Percentiles rank a stretch among this genome's conserved stretches.
Evolutionary conservation across 2,329 filamentous ascomycete genomes (phyloP).

Genomic region (Botryotinia calthae): DNA sequence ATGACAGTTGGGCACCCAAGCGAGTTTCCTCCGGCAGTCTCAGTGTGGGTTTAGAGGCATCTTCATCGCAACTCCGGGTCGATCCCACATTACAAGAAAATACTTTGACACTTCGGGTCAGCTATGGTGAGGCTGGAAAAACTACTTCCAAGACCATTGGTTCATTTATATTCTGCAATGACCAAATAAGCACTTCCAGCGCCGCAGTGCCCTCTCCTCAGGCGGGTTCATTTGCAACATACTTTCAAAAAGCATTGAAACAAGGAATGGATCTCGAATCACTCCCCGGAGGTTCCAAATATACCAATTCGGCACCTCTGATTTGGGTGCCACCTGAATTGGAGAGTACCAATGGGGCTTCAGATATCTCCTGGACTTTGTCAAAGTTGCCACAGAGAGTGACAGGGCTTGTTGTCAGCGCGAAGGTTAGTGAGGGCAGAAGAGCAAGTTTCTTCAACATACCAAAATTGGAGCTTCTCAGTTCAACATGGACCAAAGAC

Average conservation of each 20-base stretch:
- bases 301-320: not conserved
- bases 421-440: not conserved
- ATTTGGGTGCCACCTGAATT: not conserved
- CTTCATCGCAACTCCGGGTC: not conserved
- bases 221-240: not conserved
- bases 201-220: not conserved
- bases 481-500: not conserved
- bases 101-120: not conserved
- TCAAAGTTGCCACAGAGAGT: not conserved
- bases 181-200: not conserved
- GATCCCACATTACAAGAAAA: not conserved
- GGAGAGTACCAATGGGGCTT: not conserved
- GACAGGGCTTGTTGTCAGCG: not conserved
- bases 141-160: not conserved
- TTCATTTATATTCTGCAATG: not conserved
- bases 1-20: slow-evolving; percentile 20
- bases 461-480: not conserved
- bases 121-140: not conserved
- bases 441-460: not conserved
- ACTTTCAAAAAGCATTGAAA: not conserved
- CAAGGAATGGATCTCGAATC: not conserved
- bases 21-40: not conserved
- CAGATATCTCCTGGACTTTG: not conserved
- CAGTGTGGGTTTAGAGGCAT: not conserved
- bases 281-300: not conserved